These are phyloP conservation scores for Lachnellula hyalina DNA, from an alignment of 2,329 filamentous ascomycete species.

Conservation along the genomic window DNA sequence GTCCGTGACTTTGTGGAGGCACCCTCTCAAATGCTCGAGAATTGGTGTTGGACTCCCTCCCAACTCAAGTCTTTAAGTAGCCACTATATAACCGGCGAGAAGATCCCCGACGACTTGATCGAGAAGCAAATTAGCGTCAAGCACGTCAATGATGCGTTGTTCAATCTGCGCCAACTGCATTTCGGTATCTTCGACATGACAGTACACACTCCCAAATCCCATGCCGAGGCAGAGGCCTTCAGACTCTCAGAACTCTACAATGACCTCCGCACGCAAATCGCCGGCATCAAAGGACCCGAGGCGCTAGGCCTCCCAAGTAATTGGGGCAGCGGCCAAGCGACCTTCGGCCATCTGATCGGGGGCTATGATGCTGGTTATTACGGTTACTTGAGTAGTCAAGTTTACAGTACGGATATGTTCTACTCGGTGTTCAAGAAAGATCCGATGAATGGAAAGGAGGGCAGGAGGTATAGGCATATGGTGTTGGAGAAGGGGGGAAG, in stretches of 20 bases:
- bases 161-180: slow-evolving; percentile 72
- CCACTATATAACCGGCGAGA: slow-evolving; percentile 65
- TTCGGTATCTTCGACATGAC: slow-evolving; percentile 84
- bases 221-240: slow-evolving; percentile 61
- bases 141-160: slow-evolving; percentile 74
- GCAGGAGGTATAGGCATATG: slow-evolving; percentile 69
- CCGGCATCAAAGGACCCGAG: slow-evolving; percentile 69
- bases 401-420: slow-evolving; percentile 86
- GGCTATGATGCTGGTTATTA: slow-evolving; percentile 86
- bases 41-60: slow-evolving; percentile 67
- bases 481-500: slow-evolving; percentile 74
- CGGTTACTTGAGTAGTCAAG: slow-evolving; percentile 67
- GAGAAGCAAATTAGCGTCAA: slow-evolving; percentile 70
- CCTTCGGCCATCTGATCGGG: slow-evolving; percentile 76
- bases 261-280: slow-evolving; percentile 63
- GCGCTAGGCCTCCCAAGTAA: slow-evolving; percentile 46
- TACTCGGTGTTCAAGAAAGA: slow-evolving; percentile 71
- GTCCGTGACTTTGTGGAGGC: slow-evolving; percentile 68
- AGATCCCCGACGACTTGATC: slow-evolving; percentile 70
- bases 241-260: slow-evolving; percentile 67
- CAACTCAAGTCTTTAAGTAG: slow-evolving; percentile 62
- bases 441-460: slow-evolving; percentile 71
- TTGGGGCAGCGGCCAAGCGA: slow-evolving; percentile 75
- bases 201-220: slow-evolving; percentile 65
- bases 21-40: slow-evolving; percentile 68